Evolutionary conservation across 371 early-diverging fungal genomes (phyloP), one percentile per base, ranked within the genome.

Genomic region (Mortierella sp.): DNA sequence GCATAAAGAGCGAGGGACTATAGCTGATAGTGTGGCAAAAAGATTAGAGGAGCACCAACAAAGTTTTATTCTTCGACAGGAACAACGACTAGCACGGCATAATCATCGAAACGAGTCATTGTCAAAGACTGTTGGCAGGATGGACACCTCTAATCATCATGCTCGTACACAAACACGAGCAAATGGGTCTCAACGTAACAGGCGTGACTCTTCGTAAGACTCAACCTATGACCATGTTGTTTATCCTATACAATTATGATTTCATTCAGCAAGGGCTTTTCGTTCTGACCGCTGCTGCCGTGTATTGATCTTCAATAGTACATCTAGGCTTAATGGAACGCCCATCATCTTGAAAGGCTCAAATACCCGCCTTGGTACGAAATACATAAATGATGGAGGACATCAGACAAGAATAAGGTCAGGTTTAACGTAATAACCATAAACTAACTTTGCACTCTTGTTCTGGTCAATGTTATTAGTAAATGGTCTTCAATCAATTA

Each of bases 401-500:
- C 16, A n/a, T 50, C n/a, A 4, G 50, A 5, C 50, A 50, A 21
- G 50, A 8, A 16, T 16, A n/a, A 50, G 7, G 7, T 13, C 50
- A 16, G n/a, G n/a, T 50, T n/a, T 16, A 16, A 50, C 7, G n/a
- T 8, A 50, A n/a, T 16, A 50, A 50, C 7, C 50, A 6, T 50
- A 50, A n/a, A 16, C 50, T 50, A n/a, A n/a, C n/a, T n/a, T 8
- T 50, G 16, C 7, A n/a, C n/a, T 50, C 16, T 50, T 5, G 6
- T 16, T 50, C 16, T 50, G 43, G 15, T 36, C 7, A 36, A 36
- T 36, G 3, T 50, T n/a, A 50, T n/a, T 50, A 38, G 86, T 90
- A 53, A 89, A 89, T 73, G 91, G 91, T 33, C 86, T 90, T 0
- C 86, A 87, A 52, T 87, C 91, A n/a, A 76, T 90, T 28, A 88